Conservation (phyloP, 495 filamentous ascomycete species). For the Trichodelitschia bisporula region DNA sequence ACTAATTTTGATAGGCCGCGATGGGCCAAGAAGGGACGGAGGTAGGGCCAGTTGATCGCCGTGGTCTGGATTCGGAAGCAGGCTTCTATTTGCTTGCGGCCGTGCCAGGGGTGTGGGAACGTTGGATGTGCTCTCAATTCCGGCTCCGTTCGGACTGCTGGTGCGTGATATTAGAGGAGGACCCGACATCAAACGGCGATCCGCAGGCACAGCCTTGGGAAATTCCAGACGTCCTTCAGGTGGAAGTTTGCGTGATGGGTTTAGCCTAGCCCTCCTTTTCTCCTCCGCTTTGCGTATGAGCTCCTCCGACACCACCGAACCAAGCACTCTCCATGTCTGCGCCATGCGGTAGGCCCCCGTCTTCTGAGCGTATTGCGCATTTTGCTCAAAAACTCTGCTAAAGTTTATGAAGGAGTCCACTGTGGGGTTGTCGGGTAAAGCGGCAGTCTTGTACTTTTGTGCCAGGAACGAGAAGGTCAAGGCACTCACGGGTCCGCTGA, state of each 20-base stretch:
- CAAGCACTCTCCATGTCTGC: slow-evolving; percentile 14
- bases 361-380: slow-evolving; percentile 11
- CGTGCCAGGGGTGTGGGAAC: slow-evolving; percentile 55
- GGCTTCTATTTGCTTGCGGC: slow-evolving; percentile 24
- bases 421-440: slow-evolving; percentile 7
- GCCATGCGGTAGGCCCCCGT: slow-evolving; percentile 11
- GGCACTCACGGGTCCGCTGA: slow-evolving; percentile 8
- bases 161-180: too few species aligned
- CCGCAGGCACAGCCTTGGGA: too few species aligned
- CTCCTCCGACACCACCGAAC: slow-evolving; percentile 4
- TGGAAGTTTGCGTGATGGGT: too few species aligned
- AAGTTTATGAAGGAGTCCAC: slow-evolving; percentile 8
- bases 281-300: slow-evolving; percentile 7
- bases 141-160: too few species aligned
- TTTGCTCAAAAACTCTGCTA: slow-evolving; percentile 11
- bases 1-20: slow-evolving; percentile 1
- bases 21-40: slow-evolving; percentile 8
- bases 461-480: slow-evolving; percentile 14
- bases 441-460: slow-evolving; percentile 12
- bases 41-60: slow-evolving; percentile 10
- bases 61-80: slow-evolving; percentile 12
- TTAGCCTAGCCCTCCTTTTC: slow-evolving; percentile 4
- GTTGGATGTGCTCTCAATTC: slow-evolving; percentile 36
- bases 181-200: too few species aligned
- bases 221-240: too few species aligned